Evolutionary conservation across 2,329 filamentous ascomycete genomes (phyloP), one percentile per base, ranked within the genome.

Genomic region (Aspergillus fumigatus): DNA sequence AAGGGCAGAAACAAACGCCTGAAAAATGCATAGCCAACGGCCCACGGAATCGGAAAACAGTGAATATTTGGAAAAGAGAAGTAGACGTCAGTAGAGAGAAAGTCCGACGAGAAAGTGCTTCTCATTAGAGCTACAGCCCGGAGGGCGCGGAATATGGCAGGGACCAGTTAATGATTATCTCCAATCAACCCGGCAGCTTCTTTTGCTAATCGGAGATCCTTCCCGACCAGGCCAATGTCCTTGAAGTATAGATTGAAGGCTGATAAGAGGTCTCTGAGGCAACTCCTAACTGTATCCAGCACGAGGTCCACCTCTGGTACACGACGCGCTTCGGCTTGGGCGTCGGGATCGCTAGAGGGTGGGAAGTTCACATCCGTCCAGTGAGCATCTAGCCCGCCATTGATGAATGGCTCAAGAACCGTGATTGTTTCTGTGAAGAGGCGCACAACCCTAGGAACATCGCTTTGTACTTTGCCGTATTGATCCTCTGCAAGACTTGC

Each of bases 401-500:
- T 62, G 61, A 85, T 80, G 68, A 95, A 91, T 1, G 70, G 75
- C 66, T 96, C 88, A 3, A 96, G 77, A 62, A 85, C 85, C 54
- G 78, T 81, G 55, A 92, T 86, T 0, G 89, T 85, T 48, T 71
- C 69, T 0, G 90, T 92, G 59, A 95, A 84, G 1, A 85, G 84
- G 49, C 88, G 84, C 51, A 97, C 84, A 55, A 96, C 87, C 50
- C 76, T 76, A 1, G 89, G 84, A 2, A 97, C 85, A 61, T 94
- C 89, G 47, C 86, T 81, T 62, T 95, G 88, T n/a, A 95, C 93
- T 64, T 90, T 89, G 14, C 93, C 93, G 68, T 86, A 94, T 49
- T 82, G 82, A 70, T 97, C 93, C 72, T 97, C 92, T 3, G 79
- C 78, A 53, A 97, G 75, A 72, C 89, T 93, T 59, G 83, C 83